Conservation (phyloP, 768 basidiomycete species). For the Trametes meyenii region DNA sequence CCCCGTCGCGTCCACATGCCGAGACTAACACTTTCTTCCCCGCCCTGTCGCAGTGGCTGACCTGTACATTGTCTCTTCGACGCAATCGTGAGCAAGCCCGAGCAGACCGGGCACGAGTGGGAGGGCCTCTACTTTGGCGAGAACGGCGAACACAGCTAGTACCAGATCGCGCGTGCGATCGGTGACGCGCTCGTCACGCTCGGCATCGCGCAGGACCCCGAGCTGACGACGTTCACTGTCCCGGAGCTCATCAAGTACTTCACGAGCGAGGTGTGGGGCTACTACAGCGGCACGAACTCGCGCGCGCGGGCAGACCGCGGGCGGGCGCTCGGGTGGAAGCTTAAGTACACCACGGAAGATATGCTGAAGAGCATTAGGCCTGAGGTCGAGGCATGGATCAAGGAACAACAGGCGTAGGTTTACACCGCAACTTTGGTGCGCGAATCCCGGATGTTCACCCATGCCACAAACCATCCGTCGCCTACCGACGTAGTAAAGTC, state of each 20-base stretch:
- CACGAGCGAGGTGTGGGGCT: slow-evolving; percentile 24
- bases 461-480: too few relatives aligned
- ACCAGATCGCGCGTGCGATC: slow-evolving; percentile 40
- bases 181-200: slow-evolving; percentile 39
- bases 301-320: slow-evolving; percentile 25
- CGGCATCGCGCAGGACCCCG: slow-evolving; percentile 35
- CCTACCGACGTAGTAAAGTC: too few relatives aligned
- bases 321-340: slow-evolving; percentile 54
- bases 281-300: slow-evolving; percentile 32
- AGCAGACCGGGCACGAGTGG: slow-evolving; percentile 35
- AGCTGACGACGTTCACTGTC: slow-evolving; percentile 48
- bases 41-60: slow-evolving; percentile 40
- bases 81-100: slow-evolving; percentile 31
- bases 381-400: slow-evolving; percentile 41
- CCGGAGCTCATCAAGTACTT: slow-evolving; percentile 46
- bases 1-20: not conserved
- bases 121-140: slow-evolving; percentile 41
- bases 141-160: slow-evolving; percentile 37
- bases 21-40: not conserved
- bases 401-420: not conserved
- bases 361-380: slow-evolving; percentile 50
- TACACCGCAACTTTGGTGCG: too few relatives aligned
- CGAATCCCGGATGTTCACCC: too few relatives aligned
- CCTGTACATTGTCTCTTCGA: slow-evolving; percentile 48
- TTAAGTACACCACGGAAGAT: slow-evolving; percentile 50